Base-by-base conservation (phyloP, 1,284 basidiomycete species). In the Ustilago tritici region DNA sequence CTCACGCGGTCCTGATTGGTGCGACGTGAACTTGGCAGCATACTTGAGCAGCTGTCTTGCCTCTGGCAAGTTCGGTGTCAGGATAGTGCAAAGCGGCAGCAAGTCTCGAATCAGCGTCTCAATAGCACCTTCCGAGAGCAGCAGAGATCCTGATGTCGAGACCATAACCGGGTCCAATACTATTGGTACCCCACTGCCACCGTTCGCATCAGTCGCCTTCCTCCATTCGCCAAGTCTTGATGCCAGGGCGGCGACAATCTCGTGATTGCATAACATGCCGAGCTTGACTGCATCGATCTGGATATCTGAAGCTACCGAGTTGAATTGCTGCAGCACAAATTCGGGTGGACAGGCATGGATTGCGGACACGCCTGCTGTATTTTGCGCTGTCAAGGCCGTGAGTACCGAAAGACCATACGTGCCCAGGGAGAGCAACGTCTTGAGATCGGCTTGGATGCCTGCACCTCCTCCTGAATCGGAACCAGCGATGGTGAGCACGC, bases 341-440 rank as follows among this genome's bases (percentile, higher is more conserved):
- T 73, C 76, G 62, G 86, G 59, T 14, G 79, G 80, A 41, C 83
- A 76, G 4, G 79, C 75, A 59, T 86, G 83, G n/a, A 88, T 80
- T 28, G 92, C 84, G 91, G 89, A 62, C 0, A 98, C 95, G 5
- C 94, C 95, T 0, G 87, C 89, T 0, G 95, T 97, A 85, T 97
- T 97, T 85, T 98, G 95, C 0, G 95, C 93, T 0, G 94, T 95
- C 54, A 98, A 86, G 0, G 94, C 95, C 0, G 95, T 97, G 61
- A 96, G 88, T 4, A 91, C 94, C 65, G 91, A 93, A n/a, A 93
- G 89, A 19, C 94, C 95, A 83, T 95, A 97, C 79, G 92, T 93
- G 36, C 89, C 89, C 34, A 93, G 89, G 0, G 93, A 91, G 2
- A 92, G 91, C 66, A 88, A 83, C 0, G 87, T 93, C 87, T 93